A percentile compares a stretch with the other conserved stretches of the same genome.
These are phyloP conservation scores for Taphrina betulina DNA, from an alignment of 1,139 yeast species.

Conservation along the genomic window DNA sequence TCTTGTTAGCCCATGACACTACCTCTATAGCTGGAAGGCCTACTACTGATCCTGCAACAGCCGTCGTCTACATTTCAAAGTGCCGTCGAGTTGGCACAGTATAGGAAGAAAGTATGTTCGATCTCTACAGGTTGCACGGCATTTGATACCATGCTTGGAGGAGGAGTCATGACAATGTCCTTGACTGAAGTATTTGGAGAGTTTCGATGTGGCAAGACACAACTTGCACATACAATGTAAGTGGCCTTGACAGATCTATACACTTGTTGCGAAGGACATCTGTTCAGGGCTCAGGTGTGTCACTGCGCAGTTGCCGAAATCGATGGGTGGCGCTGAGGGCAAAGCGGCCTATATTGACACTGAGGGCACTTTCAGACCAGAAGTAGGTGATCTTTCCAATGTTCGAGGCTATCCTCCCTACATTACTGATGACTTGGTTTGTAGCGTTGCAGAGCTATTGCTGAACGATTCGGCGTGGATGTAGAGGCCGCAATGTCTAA, in stretches of 20 bases:
- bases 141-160: conserved; percentile 55
- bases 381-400: conserved; percentile 8
- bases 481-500: conserved; percentile 51
- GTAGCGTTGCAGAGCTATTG: conserved; percentile 53
- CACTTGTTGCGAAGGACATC: too few species aligned
- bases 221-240: conserved; percentile 18
- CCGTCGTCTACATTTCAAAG: conserved; percentile 52
- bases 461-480: conserved; percentile 56
- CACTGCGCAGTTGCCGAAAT: conserved; percentile 56
- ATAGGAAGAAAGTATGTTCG: conserved; percentile 51
- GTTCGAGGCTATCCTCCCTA: conserved; percentile 48
- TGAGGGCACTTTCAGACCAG: conserved; percentile 49
- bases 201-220: conserved; percentile 45
- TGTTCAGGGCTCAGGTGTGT: conserved; percentile 61
- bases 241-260: background rate
- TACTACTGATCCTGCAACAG: too few species aligned
- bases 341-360: conserved; percentile 62
- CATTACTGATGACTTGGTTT: too few species aligned
- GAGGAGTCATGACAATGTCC: conserved; percentile 60
- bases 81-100: conserved; percentile 54
- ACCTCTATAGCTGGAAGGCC: conserved; percentile 16
- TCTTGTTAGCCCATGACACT: conserved; percentile 41
- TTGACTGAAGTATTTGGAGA: conserved; percentile 65
- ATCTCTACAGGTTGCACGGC: conserved; percentile 58
- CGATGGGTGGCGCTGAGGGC: conserved; percentile 61